phyloP scores from a whole-genome alignment of 2,329 filamentous ascomycete genomes.

The Didymella sp. region DNA sequence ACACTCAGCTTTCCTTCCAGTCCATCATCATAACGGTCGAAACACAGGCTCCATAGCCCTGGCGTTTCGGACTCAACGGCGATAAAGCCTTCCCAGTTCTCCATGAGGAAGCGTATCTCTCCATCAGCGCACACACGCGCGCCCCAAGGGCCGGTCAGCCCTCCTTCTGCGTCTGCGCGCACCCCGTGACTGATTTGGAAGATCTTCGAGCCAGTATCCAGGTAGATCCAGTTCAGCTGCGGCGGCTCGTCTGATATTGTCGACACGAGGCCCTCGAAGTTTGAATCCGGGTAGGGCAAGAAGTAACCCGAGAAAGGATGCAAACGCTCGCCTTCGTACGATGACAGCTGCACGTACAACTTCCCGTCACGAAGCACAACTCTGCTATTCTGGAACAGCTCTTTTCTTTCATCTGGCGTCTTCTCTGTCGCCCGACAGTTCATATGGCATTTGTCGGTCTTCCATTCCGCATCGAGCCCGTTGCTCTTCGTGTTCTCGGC shows the following conservation, averaged over 20 bases:
- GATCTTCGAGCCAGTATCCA: slow-evolving; percentile 62
- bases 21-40: slow-evolving; percentile 54
- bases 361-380: slow-evolving; percentile 27
- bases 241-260: slow-evolving; percentile 62
- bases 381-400: slow-evolving; percentile 23
- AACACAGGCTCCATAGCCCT: slow-evolving; percentile 60
- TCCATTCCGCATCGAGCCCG: slow-evolving; percentile 26
- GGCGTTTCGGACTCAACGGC: slow-evolving; percentile 59
- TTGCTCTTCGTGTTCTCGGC: slow-evolving; percentile 27
- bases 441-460: slow-evolving; percentile 32
- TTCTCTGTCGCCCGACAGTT: slow-evolving; percentile 25
- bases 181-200: slow-evolving; percentile 55
- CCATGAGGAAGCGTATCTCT: slow-evolving; percentile 61
- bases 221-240: slow-evolving; percentile 72
- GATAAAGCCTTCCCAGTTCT: slow-evolving; percentile 63
- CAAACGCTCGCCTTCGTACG: slow-evolving; percentile 24
- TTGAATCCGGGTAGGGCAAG: slow-evolving; percentile 55
- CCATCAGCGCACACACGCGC: slow-evolving; percentile 76
- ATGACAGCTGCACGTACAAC: slow-evolving; percentile 30
- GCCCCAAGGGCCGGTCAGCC: slow-evolving; percentile 50
- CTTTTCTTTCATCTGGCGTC: slow-evolving; percentile 28
- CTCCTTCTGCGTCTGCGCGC: slow-evolving; percentile 66
- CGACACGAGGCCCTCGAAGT: slow-evolving; percentile 55
- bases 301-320: slow-evolving; percentile 60
- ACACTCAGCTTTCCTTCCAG: slow-evolving; percentile 46